Conservation (phyloP, 129 eudicot species). For the Cynara cardunculus region DNA sequence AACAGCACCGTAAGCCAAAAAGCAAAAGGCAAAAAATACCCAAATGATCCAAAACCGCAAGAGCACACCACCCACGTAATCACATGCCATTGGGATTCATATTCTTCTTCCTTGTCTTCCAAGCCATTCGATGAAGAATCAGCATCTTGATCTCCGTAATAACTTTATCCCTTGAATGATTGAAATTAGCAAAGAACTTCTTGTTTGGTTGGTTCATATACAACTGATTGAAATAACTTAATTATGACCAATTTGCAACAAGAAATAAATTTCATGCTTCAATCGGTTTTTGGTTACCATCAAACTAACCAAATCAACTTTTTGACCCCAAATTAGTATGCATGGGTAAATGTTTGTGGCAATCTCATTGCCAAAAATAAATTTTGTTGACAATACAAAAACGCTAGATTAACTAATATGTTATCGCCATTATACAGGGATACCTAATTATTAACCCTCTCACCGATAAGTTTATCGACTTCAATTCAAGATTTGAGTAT, state of each 20-base stretch:
- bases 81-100: too few relatives aligned
- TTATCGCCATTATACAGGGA: constrained; percentile 11
- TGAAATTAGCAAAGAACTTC: too few relatives aligned
- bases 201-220: background rate
- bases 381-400: background rate
- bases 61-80: too few relatives aligned
- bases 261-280: background rate
- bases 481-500: constrained; percentile 21
- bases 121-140: too few relatives aligned
- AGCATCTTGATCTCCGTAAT: too few relatives aligned
- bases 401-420: background rate
- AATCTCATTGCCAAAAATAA: background rate
- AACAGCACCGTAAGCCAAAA: too few relatives aligned
- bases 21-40: too few relatives aligned
- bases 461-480: constrained; percentile 8
- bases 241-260: background rate
- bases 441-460: constrained; percentile 21
- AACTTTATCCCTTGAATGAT: too few relatives aligned
- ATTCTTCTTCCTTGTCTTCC: too few relatives aligned
- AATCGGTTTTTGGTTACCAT: background rate
- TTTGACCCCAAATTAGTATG: background rate
- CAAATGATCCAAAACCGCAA: too few relatives aligned
- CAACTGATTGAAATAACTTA: background rate
- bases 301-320: background rate
- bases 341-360: background rate